Conservation (phyloP, 495 filamentous ascomycete species). For the Penicillium waksmanii region DNA sequence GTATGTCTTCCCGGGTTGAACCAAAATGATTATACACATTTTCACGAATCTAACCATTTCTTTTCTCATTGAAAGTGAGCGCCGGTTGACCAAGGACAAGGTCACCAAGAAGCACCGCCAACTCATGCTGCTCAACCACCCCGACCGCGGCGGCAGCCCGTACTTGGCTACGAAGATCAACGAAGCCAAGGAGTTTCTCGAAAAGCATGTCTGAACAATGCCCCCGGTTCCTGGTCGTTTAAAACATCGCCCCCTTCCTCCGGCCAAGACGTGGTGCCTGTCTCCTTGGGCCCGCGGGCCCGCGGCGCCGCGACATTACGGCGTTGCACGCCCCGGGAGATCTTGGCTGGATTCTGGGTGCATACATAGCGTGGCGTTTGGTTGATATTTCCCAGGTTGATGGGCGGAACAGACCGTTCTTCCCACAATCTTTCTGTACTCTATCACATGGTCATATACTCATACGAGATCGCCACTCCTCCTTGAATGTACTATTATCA, state of each 20-base stretch:
- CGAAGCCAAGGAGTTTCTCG: conserved; percentile 94
- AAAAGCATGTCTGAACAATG: conserved; percentile 61
- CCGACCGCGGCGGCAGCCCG: conserved; percentile 94
- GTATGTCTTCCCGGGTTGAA: conserved; percentile 54
- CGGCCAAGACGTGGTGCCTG: neutral
- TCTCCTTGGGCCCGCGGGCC: neutral
- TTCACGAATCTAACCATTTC: conserved; percentile 21
- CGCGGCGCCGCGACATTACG: neutral
- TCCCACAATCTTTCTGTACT: conserved; percentile 27
- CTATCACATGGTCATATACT: conserved; percentile 41
- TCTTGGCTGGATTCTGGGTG: conserved; percentile 34
- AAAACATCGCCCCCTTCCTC: conserved; percentile 6
- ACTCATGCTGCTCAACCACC: conserved; percentile 97
- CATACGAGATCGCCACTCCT: conserved; percentile 49
- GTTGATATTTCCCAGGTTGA: conserved; percentile 37
- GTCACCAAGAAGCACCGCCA: conserved; percentile 94
- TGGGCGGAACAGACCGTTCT: conserved; percentile 10
- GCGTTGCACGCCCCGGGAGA: conserved; percentile 6
- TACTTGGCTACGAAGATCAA: conserved; percentile 98
- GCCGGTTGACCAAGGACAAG: conserved; percentile 83
- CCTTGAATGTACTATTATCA: conserved; percentile 31
- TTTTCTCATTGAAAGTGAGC: conserved; percentile 61
- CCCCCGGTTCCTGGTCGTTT: conserved; percentile 1
- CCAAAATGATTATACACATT: neutral
- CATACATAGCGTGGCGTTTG: conserved; percentile 57